A percentile compares a stretch with the other conserved stretches of the same genome.
These are phyloP conservation scores for Aquilaria sinensis DNA, from an alignment of 345 rosid genomes.

Conservation along the genomic window DNA sequence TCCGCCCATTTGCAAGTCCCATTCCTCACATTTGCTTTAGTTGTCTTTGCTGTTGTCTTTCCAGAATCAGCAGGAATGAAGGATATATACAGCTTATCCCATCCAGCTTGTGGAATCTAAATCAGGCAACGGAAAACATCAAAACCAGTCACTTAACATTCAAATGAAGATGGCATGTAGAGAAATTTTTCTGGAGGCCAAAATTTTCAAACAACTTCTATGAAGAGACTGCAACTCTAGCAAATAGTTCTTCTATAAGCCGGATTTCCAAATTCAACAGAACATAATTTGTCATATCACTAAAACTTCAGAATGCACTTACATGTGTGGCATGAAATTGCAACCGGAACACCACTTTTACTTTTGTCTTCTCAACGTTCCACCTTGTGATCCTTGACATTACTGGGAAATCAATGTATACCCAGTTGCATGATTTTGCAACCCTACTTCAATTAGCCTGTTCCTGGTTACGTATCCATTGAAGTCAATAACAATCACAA, in stretches of 20 bases:
- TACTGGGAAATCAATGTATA: slow-evolving; percentile 28
- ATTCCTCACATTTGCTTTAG: slow-evolving; percentile 92
- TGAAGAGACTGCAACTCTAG: no score
- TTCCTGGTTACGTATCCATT: neutral
- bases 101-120: slow-evolving; percentile 88
- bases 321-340: slow-evolving; percentile 98
- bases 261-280: neutral
- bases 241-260: no score
- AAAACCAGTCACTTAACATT: neutral
- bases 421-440: slow-evolving; percentile 30
- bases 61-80: slow-evolving; percentile 89
- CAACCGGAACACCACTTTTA: slow-evolving; percentile 89
- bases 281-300: neutral
- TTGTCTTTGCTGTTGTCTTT: slow-evolving; percentile 88
- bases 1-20: slow-evolving; percentile 98
- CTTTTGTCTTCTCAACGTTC: slow-evolving; percentile 93
- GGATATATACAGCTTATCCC: slow-evolving; percentile 94
- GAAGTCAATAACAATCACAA: neutral
- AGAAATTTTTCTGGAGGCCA: no score
- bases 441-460: slow-evolving; percentile 7
- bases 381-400: slow-evolving; percentile 88
- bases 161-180: neutral
- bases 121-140: slow-evolving; percentile 9
- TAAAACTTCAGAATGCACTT: slow-evolving; percentile 24
- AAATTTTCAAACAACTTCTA: no score